Evolutionary conservation across 2,329 filamentous ascomycete species (phyloP), one percentile per base, ranked within the genome.

Genomic region (Botryotinia globosa): DNA sequence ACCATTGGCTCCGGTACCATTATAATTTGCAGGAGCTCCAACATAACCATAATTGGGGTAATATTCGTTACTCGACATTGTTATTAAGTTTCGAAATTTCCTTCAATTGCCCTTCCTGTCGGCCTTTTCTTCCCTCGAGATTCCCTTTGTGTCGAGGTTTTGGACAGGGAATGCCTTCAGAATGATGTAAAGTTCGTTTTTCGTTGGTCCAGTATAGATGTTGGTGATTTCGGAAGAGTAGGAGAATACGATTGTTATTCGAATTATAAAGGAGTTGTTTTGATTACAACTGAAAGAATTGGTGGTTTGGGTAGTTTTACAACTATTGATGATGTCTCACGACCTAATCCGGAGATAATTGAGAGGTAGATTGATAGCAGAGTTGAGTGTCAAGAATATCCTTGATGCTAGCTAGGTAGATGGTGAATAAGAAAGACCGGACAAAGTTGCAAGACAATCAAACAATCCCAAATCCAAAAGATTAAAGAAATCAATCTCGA

Each of bases 21-120:
- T 91, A 83, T 90, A 91, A 73, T 80, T 81, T 76, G 85, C 80
- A 56, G 89, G 89, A 63, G 88, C 81, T 72, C 89, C 89, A 76
- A 87, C 82, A 82, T 87, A 87, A 70, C 85, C 82, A 81, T 91
- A 90, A 75, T 76, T 79, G 32, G 78, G 78, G 34, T 74, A 67
- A 73, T 75, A 80, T 48, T 54, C 59, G 54, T 34, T 54, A 16
- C 25, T 65, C 22, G 69, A 66, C 69, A 71, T 71, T 1, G 22
- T 65, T 44, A 14, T 25, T 20, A 6, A 34, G 32, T 14, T 61
- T 44, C n/a, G 22, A 37, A 37, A 20, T 29, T 8, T 65, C 44
- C 45, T 71, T 51, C 69, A 71, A 66, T 65, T 65, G 69, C 32
- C 45, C n/a, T 34, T 64, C n/a, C 44, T 65, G 42, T 37, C 45